These are phyloP conservation scores for Coprinellus aureogranulatus DNA, from an alignment of 768 basidiomycete genomes.

Conservation along the genomic window DNA sequence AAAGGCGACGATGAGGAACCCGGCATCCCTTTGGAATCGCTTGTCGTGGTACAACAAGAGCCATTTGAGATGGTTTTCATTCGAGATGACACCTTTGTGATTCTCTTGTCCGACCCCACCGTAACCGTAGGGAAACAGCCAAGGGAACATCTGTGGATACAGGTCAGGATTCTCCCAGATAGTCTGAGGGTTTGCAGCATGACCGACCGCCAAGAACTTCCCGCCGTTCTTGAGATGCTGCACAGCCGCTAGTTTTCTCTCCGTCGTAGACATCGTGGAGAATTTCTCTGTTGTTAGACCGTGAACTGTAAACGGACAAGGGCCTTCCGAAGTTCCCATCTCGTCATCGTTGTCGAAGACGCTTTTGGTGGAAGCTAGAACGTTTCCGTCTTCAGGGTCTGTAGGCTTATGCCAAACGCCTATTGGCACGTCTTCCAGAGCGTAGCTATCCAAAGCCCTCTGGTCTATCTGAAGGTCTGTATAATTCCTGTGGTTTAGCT, in stretches of 20 bases:
- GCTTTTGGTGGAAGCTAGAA: conserved; percentile 23
- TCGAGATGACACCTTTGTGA: conserved; percentile 6
- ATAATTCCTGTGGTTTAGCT: conserved; percentile 33
- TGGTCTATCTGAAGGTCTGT: conserved; percentile 27
- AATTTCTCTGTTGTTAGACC: conserved; percentile 28
- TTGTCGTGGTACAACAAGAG: conserved; percentile 34
- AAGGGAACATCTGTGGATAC: conserved; percentile 29
- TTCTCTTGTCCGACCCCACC: conserved; percentile 22
- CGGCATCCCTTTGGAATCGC: conserved; percentile 29
- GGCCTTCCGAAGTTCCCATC: conserved; percentile 26
- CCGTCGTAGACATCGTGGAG: conserved; percentile 15
- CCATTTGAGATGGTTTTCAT: conserved; percentile 15
- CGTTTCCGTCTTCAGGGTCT: conserved; percentile 11
- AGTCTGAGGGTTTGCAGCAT: conserved; percentile 20
- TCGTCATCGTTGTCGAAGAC: conserved; percentile 24
- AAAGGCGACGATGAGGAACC: conserved; percentile 29
- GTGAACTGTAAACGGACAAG: conserved; percentile 37
- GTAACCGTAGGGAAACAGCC: conserved; percentile 35
- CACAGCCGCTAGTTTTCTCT: conserved; percentile 21
- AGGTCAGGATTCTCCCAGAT: conserved; percentile 31
- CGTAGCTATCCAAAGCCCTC: conserved; percentile 23
- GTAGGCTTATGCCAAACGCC: conserved; percentile 14
- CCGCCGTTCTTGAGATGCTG: conserved; percentile 24
- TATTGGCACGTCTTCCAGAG: conserved; percentile 20
- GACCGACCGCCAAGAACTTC: conserved; percentile 27